phyloP scores from a whole-genome alignment of 139 green algal species.

The Volvox reticuliferus region DNA sequence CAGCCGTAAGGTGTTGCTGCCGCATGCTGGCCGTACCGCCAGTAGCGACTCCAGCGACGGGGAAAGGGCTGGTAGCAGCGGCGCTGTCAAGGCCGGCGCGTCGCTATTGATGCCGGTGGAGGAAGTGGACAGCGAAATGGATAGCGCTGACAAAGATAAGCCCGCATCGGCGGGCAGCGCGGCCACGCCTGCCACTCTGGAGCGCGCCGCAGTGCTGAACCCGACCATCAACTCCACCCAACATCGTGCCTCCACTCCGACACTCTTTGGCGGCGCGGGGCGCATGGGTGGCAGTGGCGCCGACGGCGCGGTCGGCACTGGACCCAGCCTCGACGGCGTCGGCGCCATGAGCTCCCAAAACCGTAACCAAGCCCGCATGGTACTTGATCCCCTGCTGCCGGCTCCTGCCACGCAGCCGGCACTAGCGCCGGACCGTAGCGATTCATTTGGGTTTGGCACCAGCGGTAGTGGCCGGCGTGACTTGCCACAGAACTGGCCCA shows the following conservation, averaged over 20 bases:
- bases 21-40: not conserved
- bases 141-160: slow-evolving; percentile 15
- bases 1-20: slow-evolving; percentile 26
- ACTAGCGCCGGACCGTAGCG: not conserved
- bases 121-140: not conserved
- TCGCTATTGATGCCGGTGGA: slow-evolving; percentile 24
- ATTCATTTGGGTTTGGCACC: not conserved
- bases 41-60: not conserved
- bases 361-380: slow-evolving; percentile 4
- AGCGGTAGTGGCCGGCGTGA: not conserved
- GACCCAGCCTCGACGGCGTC: not conserved
- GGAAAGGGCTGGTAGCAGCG: too few species aligned
- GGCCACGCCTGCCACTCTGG: slow-evolving; percentile 22
- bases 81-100: slow-evolving; percentile 20
- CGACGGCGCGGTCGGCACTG: not conserved
- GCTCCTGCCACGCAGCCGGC: not conserved
- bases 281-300: not conserved
- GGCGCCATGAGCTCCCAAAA: not conserved
- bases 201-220: slow-evolving; percentile 20
- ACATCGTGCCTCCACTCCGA: not conserved
- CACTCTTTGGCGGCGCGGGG: not conserved
- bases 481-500: slow-evolving; percentile 19
- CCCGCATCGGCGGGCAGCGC: slow-evolving; percentile 32
- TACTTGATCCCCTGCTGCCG: not conserved
- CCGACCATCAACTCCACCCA: not conserved